phyloP scores from a whole-genome alignment of 108 stramenopile species.

The Aurantiochytrium sp. region DNA sequence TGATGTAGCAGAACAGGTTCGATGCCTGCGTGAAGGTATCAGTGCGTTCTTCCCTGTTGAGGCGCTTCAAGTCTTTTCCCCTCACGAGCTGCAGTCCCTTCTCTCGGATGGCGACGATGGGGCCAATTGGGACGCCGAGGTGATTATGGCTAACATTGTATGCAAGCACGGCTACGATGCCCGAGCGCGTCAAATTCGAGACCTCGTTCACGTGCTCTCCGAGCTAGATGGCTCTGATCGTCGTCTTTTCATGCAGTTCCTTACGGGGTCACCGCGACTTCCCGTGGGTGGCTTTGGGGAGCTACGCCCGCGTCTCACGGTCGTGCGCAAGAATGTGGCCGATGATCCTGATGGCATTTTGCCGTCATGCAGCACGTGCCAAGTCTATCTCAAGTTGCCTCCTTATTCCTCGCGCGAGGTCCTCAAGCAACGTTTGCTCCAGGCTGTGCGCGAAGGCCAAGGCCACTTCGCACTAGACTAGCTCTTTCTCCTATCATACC shows the following conservation, averaged over 20 bases:
- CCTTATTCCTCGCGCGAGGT: not conserved
- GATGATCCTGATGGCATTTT: not conserved
- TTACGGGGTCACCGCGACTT: constrained; percentile 13
- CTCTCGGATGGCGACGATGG: not conserved
- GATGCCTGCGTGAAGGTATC: not conserved
- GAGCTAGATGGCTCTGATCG: not conserved
- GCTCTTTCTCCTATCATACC: too few relatives aligned
- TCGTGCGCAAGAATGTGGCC: not conserved
- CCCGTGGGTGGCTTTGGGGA: constrained; percentile 5
- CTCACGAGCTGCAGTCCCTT: not conserved
- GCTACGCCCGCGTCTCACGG: not conserved
- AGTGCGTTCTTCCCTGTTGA: not conserved
- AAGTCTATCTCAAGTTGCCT: constrained; percentile 8
- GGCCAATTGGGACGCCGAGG: not conserved
- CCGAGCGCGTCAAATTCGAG: not conserved
- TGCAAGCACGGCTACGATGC: constrained; percentile 1
- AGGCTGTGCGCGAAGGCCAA: constrained; percentile 4
- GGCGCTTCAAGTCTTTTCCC: not conserved
- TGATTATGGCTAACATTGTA: not conserved
- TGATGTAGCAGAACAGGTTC: not conserved
- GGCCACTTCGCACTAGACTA: constrained; percentile 14
- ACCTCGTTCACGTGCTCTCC: not conserved
- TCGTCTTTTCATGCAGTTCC: constrained; percentile 6
- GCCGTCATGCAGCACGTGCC: constrained; percentile 12
- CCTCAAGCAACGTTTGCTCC: not conserved